These are phyloP conservation scores for Delphinella strobiligena DNA, from an alignment of 2,329 filamentous ascomycete species.

Conservation along the genomic window DNA sequence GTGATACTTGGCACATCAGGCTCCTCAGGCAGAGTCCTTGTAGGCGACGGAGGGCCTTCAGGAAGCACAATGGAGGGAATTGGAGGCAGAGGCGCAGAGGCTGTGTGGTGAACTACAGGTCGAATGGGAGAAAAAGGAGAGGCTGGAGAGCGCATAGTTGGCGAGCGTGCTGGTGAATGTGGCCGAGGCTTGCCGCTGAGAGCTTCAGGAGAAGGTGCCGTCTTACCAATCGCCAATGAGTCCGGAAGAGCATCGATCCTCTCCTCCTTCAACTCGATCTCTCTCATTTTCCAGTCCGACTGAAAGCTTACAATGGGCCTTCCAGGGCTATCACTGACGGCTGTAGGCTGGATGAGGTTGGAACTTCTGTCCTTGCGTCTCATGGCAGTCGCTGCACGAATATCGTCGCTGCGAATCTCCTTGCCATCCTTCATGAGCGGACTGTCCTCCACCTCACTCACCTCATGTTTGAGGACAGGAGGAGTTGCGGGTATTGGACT, in stretches of 20 bases:
- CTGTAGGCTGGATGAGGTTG: constrained; percentile 76
- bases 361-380: constrained; percentile 72
- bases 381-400: constrained; percentile 83
- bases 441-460: constrained; percentile 22
- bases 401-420: constrained; percentile 77
- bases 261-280: constrained; percentile 56
- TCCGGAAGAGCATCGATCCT: not conserved
- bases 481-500: constrained; percentile 26
- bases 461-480: constrained; percentile 17
- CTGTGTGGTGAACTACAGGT: constrained; percentile 1
- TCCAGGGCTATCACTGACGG: constrained; percentile 80
- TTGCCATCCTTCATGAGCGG: constrained; percentile 61
- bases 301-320: constrained; percentile 97
- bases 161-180: constrained; percentile 3
- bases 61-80: constrained; percentile 39
- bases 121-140: not conserved
- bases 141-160: not conserved
- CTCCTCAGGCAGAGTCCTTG: constrained; percentile 22
- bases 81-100: constrained; percentile 10
- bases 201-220: not conserved
- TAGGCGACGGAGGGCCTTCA: constrained; percentile 21
- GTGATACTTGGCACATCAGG: constrained; percentile 21
- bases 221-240: constrained; percentile 1
- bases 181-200: constrained; percentile 5
- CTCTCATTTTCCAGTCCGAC: constrained; percentile 64